Percentiles rank a stretch among this genome's conserved stretches.
Conservation (phyloP, 2,329 filamentous ascomycete genomes). For the Aspergillus pseudoterreus region DNA sequence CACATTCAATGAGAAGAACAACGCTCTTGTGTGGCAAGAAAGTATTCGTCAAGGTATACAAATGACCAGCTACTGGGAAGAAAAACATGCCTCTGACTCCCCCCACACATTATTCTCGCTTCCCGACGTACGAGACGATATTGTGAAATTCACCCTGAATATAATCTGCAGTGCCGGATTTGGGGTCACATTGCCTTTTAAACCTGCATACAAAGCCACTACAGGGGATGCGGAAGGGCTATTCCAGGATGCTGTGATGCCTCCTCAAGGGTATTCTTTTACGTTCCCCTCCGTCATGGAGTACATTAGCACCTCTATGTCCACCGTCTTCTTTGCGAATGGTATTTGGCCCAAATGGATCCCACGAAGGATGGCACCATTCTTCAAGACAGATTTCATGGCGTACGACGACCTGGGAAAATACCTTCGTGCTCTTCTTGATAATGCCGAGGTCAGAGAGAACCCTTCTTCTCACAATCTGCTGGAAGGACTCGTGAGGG, state of each 20-base stretch:
- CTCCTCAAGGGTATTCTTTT: constrained; percentile 15
- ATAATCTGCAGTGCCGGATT: constrained; percentile 38
- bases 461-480: constrained; percentile 5
- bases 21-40: constrained; percentile 38
- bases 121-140: constrained; percentile 26
- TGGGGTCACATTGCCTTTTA: constrained; percentile 22
- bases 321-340: constrained; percentile 15
- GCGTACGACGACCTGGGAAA: constrained; percentile 20
- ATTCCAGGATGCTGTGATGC: constrained; percentile 18
- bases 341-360: constrained; percentile 17
- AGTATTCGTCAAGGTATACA: constrained; percentile 27
- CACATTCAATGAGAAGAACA: constrained; percentile 44
- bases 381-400: constrained; percentile 31
- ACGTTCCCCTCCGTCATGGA: constrained; percentile 24
- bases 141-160: constrained; percentile 33
- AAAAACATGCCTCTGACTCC: neutral
- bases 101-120: constrained; percentile 5
- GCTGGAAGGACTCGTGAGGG: constrained; percentile 13
- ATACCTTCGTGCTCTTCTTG: constrained; percentile 15
- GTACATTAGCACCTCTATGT: constrained; percentile 17
- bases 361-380: constrained; percentile 16
- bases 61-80: constrained; percentile 26
- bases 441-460: constrained; percentile 23
- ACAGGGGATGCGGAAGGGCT: constrained; percentile 16
- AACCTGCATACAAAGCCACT: constrained; percentile 12